phyloP scores from a whole-genome alignment of 768 basidiomycete species.

The Tulasnella sp. region DNA sequence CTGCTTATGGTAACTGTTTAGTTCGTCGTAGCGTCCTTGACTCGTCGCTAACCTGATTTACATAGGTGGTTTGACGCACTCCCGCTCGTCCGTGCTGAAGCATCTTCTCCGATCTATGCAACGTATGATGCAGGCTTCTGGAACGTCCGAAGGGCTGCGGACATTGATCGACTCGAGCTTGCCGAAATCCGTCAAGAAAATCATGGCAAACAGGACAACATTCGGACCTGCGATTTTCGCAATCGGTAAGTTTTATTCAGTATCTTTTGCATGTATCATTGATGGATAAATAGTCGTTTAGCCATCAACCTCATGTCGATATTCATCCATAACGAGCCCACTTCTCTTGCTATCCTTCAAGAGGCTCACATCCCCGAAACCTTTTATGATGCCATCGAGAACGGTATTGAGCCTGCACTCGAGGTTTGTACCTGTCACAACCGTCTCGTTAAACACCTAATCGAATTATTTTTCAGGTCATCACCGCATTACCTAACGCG shows the following conservation, averaged over 20 bases:
- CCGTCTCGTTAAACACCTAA: neutral
- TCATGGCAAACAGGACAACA: constrained; percentile 67
- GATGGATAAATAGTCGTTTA: constrained; percentile 23
- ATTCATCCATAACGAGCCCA: constrained; percentile 98
- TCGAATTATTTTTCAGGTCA: constrained; percentile 43
- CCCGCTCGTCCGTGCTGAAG: constrained; percentile 73
- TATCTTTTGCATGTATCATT: neutral
- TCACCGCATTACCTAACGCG: constrained; percentile 88
- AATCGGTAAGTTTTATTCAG: constrained; percentile 43
- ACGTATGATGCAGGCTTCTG: constrained; percentile 94
- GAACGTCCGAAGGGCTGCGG: constrained; percentile 86
- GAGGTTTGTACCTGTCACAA: constrained; percentile 44
- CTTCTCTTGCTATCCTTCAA: constrained; percentile 83
- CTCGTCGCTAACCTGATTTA: neutral
- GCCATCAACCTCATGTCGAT: constrained; percentile 94
- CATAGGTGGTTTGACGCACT: constrained; percentile 59
- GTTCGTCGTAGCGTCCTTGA: constrained; percentile 2
- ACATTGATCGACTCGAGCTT: constrained; percentile 88
- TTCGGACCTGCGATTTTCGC: constrained; percentile 85
- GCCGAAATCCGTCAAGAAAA: constrained; percentile 73
- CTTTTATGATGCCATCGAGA: constrained; percentile 78
- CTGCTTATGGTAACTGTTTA: constrained; percentile 38
- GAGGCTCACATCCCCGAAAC: constrained; percentile 81
- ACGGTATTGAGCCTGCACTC: constrained; percentile 72
- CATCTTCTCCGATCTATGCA: constrained; percentile 86